phyloP scores from a whole-genome alignment of 495 filamentous ascomycete genomes.

The Bathelium albidoporum region DNA sequence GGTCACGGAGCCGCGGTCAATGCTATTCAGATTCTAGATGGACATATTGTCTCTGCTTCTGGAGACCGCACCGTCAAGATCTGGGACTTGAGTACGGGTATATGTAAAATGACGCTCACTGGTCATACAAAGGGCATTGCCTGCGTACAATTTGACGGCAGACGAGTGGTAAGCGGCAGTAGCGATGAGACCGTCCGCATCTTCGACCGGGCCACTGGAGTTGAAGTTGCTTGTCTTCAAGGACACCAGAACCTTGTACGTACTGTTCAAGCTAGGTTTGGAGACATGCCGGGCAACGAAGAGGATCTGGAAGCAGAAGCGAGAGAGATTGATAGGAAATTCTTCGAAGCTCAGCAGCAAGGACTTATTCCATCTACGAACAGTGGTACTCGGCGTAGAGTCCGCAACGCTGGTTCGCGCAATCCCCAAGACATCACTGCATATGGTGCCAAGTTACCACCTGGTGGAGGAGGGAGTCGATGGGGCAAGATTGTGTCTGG shows the following conservation, averaged over 20 bases:
- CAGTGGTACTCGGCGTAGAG: conserved; percentile 38
- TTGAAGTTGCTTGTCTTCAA: conserved; percentile 76
- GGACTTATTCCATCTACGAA: conserved; percentile 32
- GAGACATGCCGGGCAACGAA: conserved; percentile 65
- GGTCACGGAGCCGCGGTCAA: conserved; percentile 91
- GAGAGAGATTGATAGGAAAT: conserved; percentile 57
- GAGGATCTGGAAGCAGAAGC: conserved; percentile 64
- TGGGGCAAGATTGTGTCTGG: conserved; percentile 89
- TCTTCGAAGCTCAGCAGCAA: conserved; percentile 56
- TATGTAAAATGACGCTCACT: conserved; percentile 61
- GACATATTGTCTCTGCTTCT: conserved; percentile 86
- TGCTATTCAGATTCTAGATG: conserved; percentile 79
- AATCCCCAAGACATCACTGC: conserved; percentile 67
- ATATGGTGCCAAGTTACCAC: conserved; percentile 71
- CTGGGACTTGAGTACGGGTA: conserved; percentile 78
- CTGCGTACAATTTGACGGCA: conserved; percentile 94
- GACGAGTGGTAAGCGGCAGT: conserved; percentile 90
- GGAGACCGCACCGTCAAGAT: conserved; percentile 86
- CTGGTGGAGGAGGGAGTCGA: conserved; percentile 74
- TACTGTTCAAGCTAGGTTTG: conserved; percentile 88
- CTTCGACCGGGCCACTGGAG: conserved; percentile 72
- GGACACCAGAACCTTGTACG: conserved; percentile 78
- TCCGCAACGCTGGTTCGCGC: conserved; percentile 58
- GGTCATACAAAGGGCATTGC: conserved; percentile 95
- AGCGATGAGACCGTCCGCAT: conserved; percentile 93